phyloP scores from a whole-genome alignment of 768 basidiomycete genomes.

The Trametes cingulata region DNA sequence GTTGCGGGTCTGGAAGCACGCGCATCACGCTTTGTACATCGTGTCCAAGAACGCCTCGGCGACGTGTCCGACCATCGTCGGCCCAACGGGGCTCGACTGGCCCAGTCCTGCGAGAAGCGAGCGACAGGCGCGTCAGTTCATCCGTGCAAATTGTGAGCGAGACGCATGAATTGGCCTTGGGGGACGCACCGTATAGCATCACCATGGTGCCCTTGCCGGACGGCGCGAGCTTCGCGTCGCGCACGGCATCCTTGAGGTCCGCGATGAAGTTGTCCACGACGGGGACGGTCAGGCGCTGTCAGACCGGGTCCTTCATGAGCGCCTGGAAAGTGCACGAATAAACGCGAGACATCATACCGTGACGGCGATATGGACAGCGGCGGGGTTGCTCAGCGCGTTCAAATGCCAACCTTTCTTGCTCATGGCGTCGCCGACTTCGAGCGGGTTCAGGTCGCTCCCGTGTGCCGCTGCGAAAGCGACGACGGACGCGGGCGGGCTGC shows the following conservation, averaged over 20 bases:
- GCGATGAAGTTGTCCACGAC: constrained; percentile 76
- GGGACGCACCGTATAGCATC: constrained; percentile 75
- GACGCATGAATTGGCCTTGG: background rate
- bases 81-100: constrained; percentile 79
- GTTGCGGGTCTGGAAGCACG: background rate
- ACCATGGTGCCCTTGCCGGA: constrained; percentile 87
- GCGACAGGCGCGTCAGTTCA: constrained; percentile 1
- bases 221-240: constrained; percentile 65
- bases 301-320: background rate
- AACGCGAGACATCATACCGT: constrained; percentile 52
- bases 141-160: background rate
- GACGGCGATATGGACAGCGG: constrained; percentile 90
- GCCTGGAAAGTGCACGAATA: background rate
- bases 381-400: constrained; percentile 76
- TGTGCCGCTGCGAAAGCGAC: constrained; percentile 81
- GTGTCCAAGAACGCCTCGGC: constrained; percentile 83
- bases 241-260: constrained; percentile 79
- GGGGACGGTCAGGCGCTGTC: constrained; percentile 75
- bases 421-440: constrained; percentile 92
- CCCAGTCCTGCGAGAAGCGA: constrained; percentile 61
- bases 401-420: constrained; percentile 86
- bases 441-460: constrained; percentile 58
- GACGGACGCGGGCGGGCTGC: constrained; percentile 86
- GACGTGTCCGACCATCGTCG: constrained; percentile 73
- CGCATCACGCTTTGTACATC: constrained; percentile 68